Evolutionary conservation across 164 flowering plant genomes (phyloP).

Genomic region (Akebia trifoliata): DNA sequence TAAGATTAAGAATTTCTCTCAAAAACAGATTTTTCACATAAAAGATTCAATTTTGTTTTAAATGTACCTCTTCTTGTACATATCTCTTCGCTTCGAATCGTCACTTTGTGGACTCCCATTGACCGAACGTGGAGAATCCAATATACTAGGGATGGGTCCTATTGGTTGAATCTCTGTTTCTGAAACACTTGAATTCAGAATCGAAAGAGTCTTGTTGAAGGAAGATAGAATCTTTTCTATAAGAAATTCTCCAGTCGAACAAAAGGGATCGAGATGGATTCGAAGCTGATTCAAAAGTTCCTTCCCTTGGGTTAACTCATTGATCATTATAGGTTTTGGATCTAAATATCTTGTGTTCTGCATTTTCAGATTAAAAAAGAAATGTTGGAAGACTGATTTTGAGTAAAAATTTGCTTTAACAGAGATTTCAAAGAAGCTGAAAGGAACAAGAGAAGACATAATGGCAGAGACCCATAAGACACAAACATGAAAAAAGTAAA

Average conservation of each 20-base stretch:
- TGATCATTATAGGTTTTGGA: constrained; percentile 40
- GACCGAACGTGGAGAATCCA: constrained; percentile 55
- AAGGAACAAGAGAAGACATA: no score
- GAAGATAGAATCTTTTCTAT: constrained; percentile 49
- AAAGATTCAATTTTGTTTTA: no score
- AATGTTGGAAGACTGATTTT: not conserved
- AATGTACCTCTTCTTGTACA: constrained; percentile 61
- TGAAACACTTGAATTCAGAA: constrained; percentile 42
- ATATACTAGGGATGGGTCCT: constrained; percentile 6
- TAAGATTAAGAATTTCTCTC: not conserved
- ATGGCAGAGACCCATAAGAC: not conserved
- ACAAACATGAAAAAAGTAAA: no score
- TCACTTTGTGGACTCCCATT: constrained; percentile 53
- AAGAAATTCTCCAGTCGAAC: constrained; percentile 37
- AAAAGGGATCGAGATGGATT: constrained; percentile 28
- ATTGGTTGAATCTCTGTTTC: constrained; percentile 17
- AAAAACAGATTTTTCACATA: no score
- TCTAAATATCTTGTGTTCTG: constrained; percentile 34
- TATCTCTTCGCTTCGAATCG: constrained; percentile 24
- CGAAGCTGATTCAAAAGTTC: constrained; percentile 55
- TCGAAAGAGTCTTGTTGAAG: constrained; percentile 49
- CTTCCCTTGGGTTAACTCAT: constrained; percentile 62
- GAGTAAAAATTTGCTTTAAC: not conserved
- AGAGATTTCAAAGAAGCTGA: no score
- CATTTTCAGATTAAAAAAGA: constrained; percentile 28